phyloP scores from a whole-genome alignment of 805 yeast species.

The Scheffersomyces stipitis region DNA sequence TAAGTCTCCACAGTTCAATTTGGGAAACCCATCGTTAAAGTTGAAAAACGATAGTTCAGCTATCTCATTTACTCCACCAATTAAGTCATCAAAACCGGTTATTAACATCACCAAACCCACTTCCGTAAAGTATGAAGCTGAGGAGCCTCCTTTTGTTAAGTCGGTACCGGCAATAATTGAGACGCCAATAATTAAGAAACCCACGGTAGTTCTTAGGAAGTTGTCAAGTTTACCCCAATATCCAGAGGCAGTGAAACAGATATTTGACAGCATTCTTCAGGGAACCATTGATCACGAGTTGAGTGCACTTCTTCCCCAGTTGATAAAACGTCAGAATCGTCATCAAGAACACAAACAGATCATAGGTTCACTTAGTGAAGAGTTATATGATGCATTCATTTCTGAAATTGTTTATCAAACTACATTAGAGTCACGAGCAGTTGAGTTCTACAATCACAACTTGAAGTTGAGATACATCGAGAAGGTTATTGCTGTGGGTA shows the following conservation, averaged over 20 bases:
- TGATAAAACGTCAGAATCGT: slow-evolving; percentile 21
- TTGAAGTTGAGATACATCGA: slow-evolving; percentile 31
- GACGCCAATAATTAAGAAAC: not conserved
- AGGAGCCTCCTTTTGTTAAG: not conserved
- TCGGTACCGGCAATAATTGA: not conserved
- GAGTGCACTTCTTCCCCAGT: slow-evolving; percentile 19
- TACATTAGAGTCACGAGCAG: slow-evolving; percentile 47
- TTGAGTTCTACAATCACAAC: slow-evolving; percentile 26
- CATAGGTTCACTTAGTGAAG: slow-evolving; percentile 44
- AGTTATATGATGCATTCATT: slow-evolving; percentile 59
- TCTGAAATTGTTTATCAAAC: slow-evolving; percentile 52
- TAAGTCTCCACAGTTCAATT: too few species aligned
- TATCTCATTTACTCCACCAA: not conserved
- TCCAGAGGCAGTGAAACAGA: slow-evolving; percentile 22
- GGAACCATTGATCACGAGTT: slow-evolving; percentile 26
- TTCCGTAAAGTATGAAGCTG: too few species aligned
- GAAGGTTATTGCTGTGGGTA: slow-evolving; percentile 29
- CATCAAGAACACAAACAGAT: slow-evolving; percentile 19
- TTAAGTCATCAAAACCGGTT: slow-evolving; percentile 1
- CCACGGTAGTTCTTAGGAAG: slow-evolving; percentile 8
- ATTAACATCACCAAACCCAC: slow-evolving; percentile 1
- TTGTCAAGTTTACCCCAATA: slow-evolving; percentile 27
- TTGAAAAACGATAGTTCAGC: not conserved
- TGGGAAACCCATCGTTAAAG: not conserved
- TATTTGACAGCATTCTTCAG: slow-evolving; percentile 20